A percentile compares a stretch with the other conserved stretches of the same genome.
phyloP scores from a whole-genome alignment of 805 yeast species.

The Lipomyces starkeyi region DNA sequence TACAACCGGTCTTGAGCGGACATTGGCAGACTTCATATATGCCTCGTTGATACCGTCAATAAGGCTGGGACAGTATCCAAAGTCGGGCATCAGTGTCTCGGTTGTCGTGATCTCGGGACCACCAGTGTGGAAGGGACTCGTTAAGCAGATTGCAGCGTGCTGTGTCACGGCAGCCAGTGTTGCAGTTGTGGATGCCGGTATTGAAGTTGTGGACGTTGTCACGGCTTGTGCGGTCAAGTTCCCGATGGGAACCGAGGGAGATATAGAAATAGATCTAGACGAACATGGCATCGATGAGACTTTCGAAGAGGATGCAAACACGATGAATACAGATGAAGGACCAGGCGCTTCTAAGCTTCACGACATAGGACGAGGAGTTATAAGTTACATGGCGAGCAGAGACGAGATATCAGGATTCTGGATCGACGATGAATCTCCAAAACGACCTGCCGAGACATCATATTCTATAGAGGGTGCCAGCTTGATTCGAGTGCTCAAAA shows the following conservation, averaged over 20 bases:
- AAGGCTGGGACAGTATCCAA: conserved; percentile 77
- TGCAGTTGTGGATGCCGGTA: conserved; percentile 84
- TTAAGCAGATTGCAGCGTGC: conserved; percentile 47
- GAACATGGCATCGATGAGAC: conserved; percentile 11
- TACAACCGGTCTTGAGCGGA: conserved; percentile 48
- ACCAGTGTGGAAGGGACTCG: conserved; percentile 46
- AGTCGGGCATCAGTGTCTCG: conserved; percentile 82
- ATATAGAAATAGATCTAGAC: conserved; percentile 21
- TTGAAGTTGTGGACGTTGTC: conserved; percentile 79
- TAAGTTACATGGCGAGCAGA: conserved; percentile 57
- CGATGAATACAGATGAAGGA: neutral
- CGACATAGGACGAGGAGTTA: conserved; percentile 42
- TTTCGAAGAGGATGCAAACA: neutral
- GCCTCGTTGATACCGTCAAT: conserved; percentile 60
- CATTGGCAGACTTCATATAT: conserved; percentile 56
- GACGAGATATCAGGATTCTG: conserved; percentile 63
- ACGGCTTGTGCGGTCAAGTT: conserved; percentile 48
- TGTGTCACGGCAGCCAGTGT: conserved; percentile 65
- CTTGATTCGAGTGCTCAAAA: conserved; percentile 11
- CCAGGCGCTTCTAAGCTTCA: neutral
- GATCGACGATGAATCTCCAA: conserved; percentile 51
- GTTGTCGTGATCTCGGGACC: conserved; percentile 64
- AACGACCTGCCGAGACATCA: conserved; percentile 46
- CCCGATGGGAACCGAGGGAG: neutral
- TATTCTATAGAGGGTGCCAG: conserved; percentile 52